These are phyloP conservation scores for Ascochyta fabae DNA, from an alignment of 2,329 filamentous ascomycete genomes.

Conservation along the genomic window DNA sequence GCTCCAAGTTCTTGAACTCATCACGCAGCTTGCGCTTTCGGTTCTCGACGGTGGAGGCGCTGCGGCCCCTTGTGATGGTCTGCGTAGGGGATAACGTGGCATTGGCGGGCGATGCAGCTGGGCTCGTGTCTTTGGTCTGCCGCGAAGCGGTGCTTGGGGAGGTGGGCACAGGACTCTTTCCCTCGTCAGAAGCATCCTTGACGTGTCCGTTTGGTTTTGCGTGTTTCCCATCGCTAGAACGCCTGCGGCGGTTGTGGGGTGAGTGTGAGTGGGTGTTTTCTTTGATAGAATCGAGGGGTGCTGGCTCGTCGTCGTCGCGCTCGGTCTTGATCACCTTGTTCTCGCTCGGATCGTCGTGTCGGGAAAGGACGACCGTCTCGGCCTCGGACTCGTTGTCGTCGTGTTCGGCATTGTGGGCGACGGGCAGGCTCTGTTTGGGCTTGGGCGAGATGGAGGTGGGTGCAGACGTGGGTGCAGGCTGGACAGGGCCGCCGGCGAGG, in stretches of 20 bases:
- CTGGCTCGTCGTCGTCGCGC: constrained; percentile 39
- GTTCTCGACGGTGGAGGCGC: constrained; percentile 47
- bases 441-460: constrained; percentile 30
- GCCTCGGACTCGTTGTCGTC: constrained; percentile 57
- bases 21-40: constrained; percentile 51
- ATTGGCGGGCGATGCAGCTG: constrained; percentile 35
- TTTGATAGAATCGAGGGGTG: constrained; percentile 36
- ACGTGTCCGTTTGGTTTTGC: constrained; percentile 37
- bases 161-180: constrained; percentile 42
- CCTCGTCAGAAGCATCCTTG: constrained; percentile 40
- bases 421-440: constrained; percentile 21
- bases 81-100: constrained; percentile 37
- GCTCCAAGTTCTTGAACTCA: constrained; percentile 45
- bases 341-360: constrained; percentile 50
- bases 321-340: constrained; percentile 51
- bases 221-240: constrained; percentile 30
- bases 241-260: constrained; percentile 36
- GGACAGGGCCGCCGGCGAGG: constrained; percentile 1
- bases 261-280: constrained; percentile 35
- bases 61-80: constrained; percentile 42
- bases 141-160: constrained; percentile 46
- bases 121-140: constrained; percentile 45
- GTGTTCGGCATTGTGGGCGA: constrained; percentile 36
- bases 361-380: constrained; percentile 56
- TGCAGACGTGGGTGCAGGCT: constrained; percentile 16